phyloP scores from a whole-genome alignment of 129 eudicot genomes.

The Oenanthe sinensis region DNA sequence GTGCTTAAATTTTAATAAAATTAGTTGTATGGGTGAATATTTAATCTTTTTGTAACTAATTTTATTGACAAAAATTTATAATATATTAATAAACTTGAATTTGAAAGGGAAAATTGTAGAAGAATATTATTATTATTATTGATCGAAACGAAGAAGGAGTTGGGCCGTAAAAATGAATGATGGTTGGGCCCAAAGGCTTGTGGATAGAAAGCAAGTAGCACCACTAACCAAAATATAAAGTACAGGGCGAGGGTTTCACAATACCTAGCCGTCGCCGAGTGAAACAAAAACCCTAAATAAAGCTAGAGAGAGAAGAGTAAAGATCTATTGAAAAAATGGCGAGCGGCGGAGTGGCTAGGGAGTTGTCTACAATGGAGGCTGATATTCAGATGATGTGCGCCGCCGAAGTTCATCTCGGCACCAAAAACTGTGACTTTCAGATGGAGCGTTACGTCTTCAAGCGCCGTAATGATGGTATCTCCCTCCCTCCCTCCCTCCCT shows the following conservation, averaged over 20 bases:
- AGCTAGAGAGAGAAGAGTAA: not conserved
- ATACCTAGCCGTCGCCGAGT: not conserved
- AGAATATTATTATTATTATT: too few species aligned
- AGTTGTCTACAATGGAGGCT: slow-evolving; percentile 42
- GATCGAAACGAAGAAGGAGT: too few species aligned
- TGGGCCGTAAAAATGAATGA: not conserved
- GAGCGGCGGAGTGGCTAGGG: slow-evolving; percentile 19
- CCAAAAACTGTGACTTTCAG: slow-evolving; percentile 71
- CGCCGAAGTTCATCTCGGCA: slow-evolving; percentile 73
- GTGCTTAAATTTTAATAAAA: too few species aligned
- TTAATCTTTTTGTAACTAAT: too few species aligned
- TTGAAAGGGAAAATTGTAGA: too few species aligned
- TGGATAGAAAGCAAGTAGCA: not conserved
- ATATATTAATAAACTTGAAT: too few species aligned
- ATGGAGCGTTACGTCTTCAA: slow-evolving; percentile 76
- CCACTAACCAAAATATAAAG: not conserved
- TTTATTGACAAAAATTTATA: too few species aligned
- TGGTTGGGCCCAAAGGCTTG: not conserved
- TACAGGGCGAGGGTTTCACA: not conserved
- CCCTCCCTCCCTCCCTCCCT: not conserved
- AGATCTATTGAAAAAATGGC: not conserved
- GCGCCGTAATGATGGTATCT: slow-evolving; percentile 50
- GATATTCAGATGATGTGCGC: slow-evolving; percentile 78
- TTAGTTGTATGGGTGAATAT: too few species aligned
- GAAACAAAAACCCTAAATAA: not conserved